Conservation (phyloP, 305 asterid species). For the Rubia balearica region DNA sequence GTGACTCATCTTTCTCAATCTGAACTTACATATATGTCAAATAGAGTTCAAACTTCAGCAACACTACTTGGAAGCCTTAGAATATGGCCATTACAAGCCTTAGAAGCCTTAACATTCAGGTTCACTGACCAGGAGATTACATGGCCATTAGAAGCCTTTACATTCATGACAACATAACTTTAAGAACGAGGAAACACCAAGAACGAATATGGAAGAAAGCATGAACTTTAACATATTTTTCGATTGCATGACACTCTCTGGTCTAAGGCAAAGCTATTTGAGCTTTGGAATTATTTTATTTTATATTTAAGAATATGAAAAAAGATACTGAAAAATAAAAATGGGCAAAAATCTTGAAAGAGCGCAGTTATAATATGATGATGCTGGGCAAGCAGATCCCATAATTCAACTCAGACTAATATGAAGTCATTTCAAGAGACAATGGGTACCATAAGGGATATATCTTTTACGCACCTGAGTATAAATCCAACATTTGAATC, state of each 20-base stretch:
- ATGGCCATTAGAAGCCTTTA: too few relatives aligned
- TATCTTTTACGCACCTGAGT: constrained; percentile 41
- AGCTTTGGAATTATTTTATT: not conserved
- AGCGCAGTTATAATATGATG: not conserved
- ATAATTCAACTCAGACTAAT: not conserved
- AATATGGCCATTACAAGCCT: too few relatives aligned
- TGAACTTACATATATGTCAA: too few relatives aligned
- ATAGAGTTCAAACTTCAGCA: too few relatives aligned
- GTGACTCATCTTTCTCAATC: too few relatives aligned
- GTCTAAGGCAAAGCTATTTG: not conserved
- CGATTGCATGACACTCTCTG: not conserved
- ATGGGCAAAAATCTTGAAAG: not conserved
- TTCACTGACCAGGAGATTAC: too few relatives aligned
- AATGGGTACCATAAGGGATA: not conserved
- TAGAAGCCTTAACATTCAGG: too few relatives aligned
- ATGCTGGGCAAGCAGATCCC: not conserved
- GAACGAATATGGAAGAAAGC: not conserved
- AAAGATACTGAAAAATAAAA: not conserved
- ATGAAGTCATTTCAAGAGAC: not conserved
- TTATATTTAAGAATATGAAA: not conserved
- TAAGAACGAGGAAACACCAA: not conserved
- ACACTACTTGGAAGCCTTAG: too few relatives aligned
- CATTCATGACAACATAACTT: not conserved
- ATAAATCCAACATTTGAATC: constrained; percentile 84
- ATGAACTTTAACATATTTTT: not conserved